Conservation (phyloP, 1,284 basidiomycete genomes). For the Moesziomyces sp. region DNA sequence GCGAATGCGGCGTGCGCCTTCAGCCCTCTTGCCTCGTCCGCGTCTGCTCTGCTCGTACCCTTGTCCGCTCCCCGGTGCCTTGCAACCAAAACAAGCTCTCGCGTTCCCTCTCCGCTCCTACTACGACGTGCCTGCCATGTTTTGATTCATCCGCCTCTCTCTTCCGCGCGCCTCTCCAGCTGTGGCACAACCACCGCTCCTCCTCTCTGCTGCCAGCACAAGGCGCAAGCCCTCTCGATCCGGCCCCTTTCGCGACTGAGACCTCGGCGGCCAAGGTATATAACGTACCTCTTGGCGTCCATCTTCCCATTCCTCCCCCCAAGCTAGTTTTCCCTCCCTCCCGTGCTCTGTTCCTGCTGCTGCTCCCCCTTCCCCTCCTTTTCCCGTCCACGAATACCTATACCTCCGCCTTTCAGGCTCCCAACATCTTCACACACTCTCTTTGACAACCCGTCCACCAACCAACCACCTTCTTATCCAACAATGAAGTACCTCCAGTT, state of each 20-base stretch:
- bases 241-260: conserved; percentile 25
- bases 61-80: too few relatives aligned
- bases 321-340: conserved; percentile 44
- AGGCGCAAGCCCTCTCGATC: background rate
- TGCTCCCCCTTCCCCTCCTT: conserved; percentile 25
- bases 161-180: background rate
- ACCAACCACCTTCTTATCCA: conserved; percentile 10
- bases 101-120: background rate
- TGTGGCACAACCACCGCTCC: too few relatives aligned
- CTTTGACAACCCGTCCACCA: conserved; percentile 9
- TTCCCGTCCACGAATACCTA: conserved; percentile 13
- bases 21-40: conserved; percentile 1
- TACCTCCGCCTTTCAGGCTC: conserved; percentile 11
- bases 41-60: conserved; percentile 2
- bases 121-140: conserved; percentile 25
- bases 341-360: conserved; percentile 31
- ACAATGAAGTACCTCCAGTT: conserved; percentile 54
- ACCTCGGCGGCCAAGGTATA: conserved; percentile 13
- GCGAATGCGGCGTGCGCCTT: conserved; percentile 32
- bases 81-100: conserved; percentile 12
- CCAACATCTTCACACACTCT: conserved; percentile 14
- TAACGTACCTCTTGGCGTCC: conserved; percentile 13
- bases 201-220: too few relatives aligned
- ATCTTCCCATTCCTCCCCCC: conserved; percentile 10
- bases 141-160: conserved; percentile 21